Percentiles rank a stretch among this genome's conserved stretches.
Conservation (phyloP, 2,329 filamentous ascomycete species). For the Calonectria ilicicola region DNA sequence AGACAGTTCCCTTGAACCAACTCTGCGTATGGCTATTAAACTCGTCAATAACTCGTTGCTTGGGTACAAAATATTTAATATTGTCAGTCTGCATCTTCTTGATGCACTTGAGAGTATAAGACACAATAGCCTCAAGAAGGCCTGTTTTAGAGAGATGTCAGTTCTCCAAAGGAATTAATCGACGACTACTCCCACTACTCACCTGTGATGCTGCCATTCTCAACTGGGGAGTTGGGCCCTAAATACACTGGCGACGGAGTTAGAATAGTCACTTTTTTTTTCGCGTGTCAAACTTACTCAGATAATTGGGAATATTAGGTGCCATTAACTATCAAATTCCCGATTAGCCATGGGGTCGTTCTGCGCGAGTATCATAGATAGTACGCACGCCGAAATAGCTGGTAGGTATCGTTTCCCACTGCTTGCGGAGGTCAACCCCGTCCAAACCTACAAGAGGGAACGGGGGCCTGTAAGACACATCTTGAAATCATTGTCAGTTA, state of each 20-base stretch:
- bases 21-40: not conserved
- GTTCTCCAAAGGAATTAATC: not conserved
- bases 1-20: not conserved
- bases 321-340: not conserved
- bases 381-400: not conserved
- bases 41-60: not conserved
- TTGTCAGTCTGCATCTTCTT: constrained; percentile 8
- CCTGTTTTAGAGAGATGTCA: not conserved
- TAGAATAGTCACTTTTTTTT: not conserved
- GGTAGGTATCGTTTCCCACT: not conserved
- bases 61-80: not conserved
- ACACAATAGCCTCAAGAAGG: not conserved
- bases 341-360: not conserved
- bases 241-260: not conserved
- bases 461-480: not conserved
- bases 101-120: not conserved
- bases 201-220: not conserved
- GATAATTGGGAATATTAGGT: not conserved
- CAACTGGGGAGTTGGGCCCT: not conserved
- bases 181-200: no score
- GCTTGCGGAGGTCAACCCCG: not conserved
- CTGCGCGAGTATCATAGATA: no score
- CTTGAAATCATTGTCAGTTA: not conserved
- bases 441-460: not conserved
- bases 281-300: not conserved